Evolutionary conservation across 495 filamentous ascomycete species (phyloP).

Genomic region (Penicillium manginii): DNA sequence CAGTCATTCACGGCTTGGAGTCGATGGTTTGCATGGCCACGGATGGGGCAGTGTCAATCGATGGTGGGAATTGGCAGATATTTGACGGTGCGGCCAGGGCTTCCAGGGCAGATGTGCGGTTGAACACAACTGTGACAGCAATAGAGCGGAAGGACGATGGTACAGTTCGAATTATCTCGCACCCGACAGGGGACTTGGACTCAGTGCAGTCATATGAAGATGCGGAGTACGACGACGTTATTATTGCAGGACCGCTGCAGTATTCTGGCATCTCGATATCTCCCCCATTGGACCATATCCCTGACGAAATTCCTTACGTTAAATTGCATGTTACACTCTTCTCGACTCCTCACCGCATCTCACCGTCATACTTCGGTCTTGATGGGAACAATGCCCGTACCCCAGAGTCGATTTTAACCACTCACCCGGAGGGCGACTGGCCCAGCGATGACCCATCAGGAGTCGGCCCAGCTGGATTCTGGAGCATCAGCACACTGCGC

Average conservation of each 20-base stretch:
- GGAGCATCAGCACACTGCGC: slow-evolving; percentile 79
- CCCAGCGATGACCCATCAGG: slow-evolving; percentile 52
- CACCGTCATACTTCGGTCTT: slow-evolving; percentile 71
- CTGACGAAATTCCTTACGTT: slow-evolving; percentile 79
- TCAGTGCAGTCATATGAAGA: slow-evolving; percentile 22
- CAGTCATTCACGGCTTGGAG: slow-evolving; percentile 83
- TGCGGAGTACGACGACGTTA: slow-evolving; percentile 71
- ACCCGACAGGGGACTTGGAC: slow-evolving; percentile 28
- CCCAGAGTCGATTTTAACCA: slow-evolving; percentile 81
- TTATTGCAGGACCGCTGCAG: slow-evolving; percentile 79
- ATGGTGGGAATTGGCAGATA: slow-evolving; percentile 94
- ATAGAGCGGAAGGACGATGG: slow-evolving; percentile 54
- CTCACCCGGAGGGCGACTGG: slow-evolving; percentile 63
- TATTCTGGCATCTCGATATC: slow-evolving; percentile 67
- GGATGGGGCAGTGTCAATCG: slow-evolving; percentile 76
- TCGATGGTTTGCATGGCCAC: slow-evolving; percentile 94
- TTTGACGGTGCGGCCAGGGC: slow-evolving; percentile 78
- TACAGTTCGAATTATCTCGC: slow-evolving; percentile 56
- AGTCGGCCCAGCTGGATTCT: slow-evolving; percentile 76
- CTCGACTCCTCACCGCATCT: slow-evolving; percentile 71
- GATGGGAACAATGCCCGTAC: slow-evolving; percentile 50
- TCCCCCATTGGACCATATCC: slow-evolving; percentile 55
- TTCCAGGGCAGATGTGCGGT: slow-evolving; percentile 59
- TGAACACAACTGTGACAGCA: slow-evolving; percentile 72
- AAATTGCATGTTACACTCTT: slow-evolving; percentile 87